These are phyloP conservation scores for Penicillium concentricum DNA, from an alignment of 2,329 filamentous ascomycete species.

Conservation along the genomic window DNA sequence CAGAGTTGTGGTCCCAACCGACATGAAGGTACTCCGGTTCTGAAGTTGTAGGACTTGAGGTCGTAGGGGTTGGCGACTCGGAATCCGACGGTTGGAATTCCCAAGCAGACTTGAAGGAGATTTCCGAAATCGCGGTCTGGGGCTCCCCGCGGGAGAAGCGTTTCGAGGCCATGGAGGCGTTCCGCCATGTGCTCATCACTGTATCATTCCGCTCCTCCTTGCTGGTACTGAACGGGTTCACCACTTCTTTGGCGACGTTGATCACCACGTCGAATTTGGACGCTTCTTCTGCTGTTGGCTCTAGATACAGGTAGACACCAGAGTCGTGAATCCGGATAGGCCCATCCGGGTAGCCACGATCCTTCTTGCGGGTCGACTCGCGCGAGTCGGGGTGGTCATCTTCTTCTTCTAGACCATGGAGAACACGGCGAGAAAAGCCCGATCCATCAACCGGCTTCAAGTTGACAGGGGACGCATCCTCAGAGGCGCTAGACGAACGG, in stretches of 20 bases:
- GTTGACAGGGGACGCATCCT: constrained; percentile 25
- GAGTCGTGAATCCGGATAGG: constrained; percentile 64
- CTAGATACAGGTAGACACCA: constrained; percentile 61
- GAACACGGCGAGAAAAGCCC: constrained; percentile 28
- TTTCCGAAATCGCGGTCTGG: constrained; percentile 45
- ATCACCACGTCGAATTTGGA: constrained; percentile 62
- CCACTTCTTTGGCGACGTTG: constrained; percentile 65
- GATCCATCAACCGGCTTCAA: constrained; percentile 28
- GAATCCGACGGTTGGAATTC: constrained; percentile 38
- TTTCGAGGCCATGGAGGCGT: constrained; percentile 40
- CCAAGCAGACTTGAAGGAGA: constrained; percentile 52
- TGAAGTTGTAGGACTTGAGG: constrained; percentile 31
- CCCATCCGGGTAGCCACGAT: constrained; percentile 63
- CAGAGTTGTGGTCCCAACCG: constrained; percentile 66
- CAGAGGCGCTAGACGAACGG: constrained; percentile 28
- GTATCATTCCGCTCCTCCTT: constrained; percentile 35
- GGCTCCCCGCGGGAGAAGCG: constrained; percentile 42
- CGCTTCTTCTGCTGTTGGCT: constrained; percentile 61
- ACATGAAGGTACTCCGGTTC: constrained; percentile 66
- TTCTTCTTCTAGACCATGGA: constrained; percentile 54
- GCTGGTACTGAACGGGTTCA: constrained; percentile 54
- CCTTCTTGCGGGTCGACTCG: constrained; percentile 61
- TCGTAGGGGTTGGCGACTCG: constrained; percentile 29
- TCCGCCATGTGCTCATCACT: constrained; percentile 49
- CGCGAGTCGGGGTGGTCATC: constrained; percentile 47